Base-by-base conservation (phyloP, 2,329 filamentous ascomycete species). In the Fonsecaea monophora region DNA sequence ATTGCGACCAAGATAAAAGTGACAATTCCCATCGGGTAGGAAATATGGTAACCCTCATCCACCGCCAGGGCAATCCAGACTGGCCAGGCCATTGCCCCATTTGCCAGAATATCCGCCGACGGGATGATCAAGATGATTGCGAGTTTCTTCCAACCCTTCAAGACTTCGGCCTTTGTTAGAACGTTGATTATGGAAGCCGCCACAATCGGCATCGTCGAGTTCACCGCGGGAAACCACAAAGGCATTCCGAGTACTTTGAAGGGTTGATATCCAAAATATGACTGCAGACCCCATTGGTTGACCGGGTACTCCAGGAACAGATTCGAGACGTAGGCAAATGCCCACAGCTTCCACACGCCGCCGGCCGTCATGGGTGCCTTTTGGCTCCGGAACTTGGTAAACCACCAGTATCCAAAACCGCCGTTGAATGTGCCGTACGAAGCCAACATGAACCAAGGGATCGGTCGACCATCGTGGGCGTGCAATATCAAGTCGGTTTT, bases 41-140 rank as follows among this genome's bases (percentile, higher is more conserved):
- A 58, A 38, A 58, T 40, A 18, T 58, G 34, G 34, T 58, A 58
- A 9, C 55, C 58, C 37, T 60, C 15, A 53, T 60, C 58, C 58
- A 60, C 38, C 3, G 58, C 58, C 4, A 60, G n/a, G 37, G 58
- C 58, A 50, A 60, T 60, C 58, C 58, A 60, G n/a, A 60, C 58
- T 40, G 58, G 58, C 58, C 58, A 60, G 12, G 58, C 58, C 58
- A 60, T 60, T 48, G 58, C 58, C 58, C 58, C 58, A 48, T 60
- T 60, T 30, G 58, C 58, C 38, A 60, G 37, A 18, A 60, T 60
- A 48, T 60, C 58, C 10, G 58, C 58, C 38, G 58, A 60, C 10
- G 58, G 58, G 18, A 60, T 60, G 35, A 60, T 60, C 37, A 60
- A 48, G 37, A 35, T 60, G 58, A 60, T 60, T 40, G 58, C 58